These are phyloP conservation scores for Boletus vermiculosoides DNA, from an alignment of 768 basidiomycete species.

Conservation along the genomic window DNA sequence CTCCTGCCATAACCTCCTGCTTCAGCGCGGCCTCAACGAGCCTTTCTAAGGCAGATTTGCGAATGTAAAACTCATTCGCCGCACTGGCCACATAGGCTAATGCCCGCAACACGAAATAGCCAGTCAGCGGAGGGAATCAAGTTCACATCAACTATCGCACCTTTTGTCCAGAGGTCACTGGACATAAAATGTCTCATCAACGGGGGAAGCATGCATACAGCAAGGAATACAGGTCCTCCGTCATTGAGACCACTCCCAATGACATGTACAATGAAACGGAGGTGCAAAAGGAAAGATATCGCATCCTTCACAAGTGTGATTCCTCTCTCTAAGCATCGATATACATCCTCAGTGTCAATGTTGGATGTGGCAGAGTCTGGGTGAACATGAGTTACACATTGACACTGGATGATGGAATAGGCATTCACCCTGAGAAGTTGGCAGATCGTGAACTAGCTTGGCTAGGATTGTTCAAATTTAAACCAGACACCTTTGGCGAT, in stretches of 20 bases:
- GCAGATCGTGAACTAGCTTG: slow-evolving; percentile 19
- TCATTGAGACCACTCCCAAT: slow-evolving; percentile 13
- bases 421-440: slow-evolving; percentile 22
- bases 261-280: slow-evolving; percentile 20
- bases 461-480: slow-evolving; percentile 5
- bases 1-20: slow-evolving; percentile 14
- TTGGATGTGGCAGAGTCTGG: slow-evolving; percentile 6
- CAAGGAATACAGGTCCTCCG: slow-evolving; percentile 24
- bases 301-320: slow-evolving; percentile 7
- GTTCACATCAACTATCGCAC: slow-evolving; percentile 1
- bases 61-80: slow-evolving; percentile 19
- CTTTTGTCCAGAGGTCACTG: slow-evolving; percentile 20
- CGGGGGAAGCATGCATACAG: slow-evolving; percentile 19
- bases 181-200: not conserved
- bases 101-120: not conserved
- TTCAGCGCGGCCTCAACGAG: slow-evolving; percentile 11
- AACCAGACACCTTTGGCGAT: not conserved
- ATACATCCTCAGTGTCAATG: not conserved
- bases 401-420: not conserved
- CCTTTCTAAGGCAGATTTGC: slow-evolving; percentile 20
- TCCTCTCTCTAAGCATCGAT: slow-evolving; percentile 10
- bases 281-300: slow-evolving; percentile 24
- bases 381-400: not conserved
- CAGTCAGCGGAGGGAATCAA: not conserved
- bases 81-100: slow-evolving; percentile 21